Conservation (phyloP, 352 stramenopile genomes). For the Pythium volutum region DNA sequence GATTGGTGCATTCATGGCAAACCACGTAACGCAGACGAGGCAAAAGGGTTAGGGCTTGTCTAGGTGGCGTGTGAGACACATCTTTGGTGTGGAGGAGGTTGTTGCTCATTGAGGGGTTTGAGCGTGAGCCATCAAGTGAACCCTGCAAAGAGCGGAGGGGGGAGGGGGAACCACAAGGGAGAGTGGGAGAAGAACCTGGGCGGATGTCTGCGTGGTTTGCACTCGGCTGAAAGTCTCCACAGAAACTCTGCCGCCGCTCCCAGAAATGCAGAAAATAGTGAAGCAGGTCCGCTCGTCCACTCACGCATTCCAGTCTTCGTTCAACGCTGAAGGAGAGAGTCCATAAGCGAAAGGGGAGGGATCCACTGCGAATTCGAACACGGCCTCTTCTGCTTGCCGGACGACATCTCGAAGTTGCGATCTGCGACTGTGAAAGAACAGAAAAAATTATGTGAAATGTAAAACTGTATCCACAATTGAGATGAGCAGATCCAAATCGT, state of each 20-base stretch:
- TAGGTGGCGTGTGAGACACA: constrained; percentile 21
- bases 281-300: too few species aligned
- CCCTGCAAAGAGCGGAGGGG: neutral
- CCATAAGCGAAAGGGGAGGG: neutral
- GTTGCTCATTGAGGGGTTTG: constrained; percentile 20
- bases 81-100: constrained; percentile 12
- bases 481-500: too few species aligned
- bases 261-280: too few species aligned
- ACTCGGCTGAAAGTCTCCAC: too few species aligned
- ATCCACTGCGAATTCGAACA: neutral
- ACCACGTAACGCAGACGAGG: constrained; percentile 19
- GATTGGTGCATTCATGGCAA: constrained; percentile 15
- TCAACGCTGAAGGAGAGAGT: neutral
- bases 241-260: too few species aligned
- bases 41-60: constrained; percentile 10
- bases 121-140: constrained; percentile 27
- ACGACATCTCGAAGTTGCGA: too few species aligned
- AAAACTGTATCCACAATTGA: too few species aligned
- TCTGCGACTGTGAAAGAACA: neutral
- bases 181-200: neutral
- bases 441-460: neutral
- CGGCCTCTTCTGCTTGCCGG: neutral
- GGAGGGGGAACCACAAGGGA: neutral
- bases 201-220: too few species aligned
- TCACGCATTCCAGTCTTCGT: too few species aligned